A percentile compares a stretch with the other conserved stretches of the same genome.
Evolutionary conservation across 257 asterid species (phyloP).

Genomic region (Echites panduratus): DNA sequence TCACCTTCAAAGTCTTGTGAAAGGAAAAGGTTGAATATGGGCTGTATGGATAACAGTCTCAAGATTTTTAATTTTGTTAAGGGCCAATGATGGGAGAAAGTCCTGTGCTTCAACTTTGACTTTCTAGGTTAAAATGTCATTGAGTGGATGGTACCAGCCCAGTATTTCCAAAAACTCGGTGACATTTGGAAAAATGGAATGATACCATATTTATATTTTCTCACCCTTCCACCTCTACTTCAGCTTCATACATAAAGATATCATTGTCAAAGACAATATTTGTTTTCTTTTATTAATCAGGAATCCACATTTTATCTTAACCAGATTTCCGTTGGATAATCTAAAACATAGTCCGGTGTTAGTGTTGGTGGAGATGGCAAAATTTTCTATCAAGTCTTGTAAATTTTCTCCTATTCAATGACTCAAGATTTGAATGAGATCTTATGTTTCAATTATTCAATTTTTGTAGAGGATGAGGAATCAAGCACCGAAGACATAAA

Average conservation of each 20-base stretch:
- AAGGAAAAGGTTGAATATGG: background rate
- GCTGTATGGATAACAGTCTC: background rate
- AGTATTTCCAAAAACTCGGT: background rate
- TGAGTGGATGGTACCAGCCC: background rate
- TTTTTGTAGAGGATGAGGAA: slow-evolving; percentile 54
- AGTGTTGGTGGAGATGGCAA: background rate
- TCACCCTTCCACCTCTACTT: background rate
- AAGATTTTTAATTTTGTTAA: background rate
- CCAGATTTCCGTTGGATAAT: background rate
- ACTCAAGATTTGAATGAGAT: slow-evolving; percentile 1
- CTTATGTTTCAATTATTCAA: slow-evolving; percentile 7
- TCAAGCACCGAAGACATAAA: slow-evolving; percentile 59
- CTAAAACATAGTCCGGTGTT: background rate
- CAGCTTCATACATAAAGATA: background rate
- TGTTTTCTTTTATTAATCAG: background rate
- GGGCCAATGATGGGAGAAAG: background rate
- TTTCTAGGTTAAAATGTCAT: background rate
- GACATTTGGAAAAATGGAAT: background rate
- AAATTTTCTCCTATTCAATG: background rate
- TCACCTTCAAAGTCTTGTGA: background rate
- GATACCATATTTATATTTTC: background rate
- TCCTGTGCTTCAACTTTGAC: background rate
- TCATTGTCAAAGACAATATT: background rate
- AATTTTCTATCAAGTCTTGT: background rate
- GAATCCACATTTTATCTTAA: background rate